Evolutionary conservation across 2,329 filamentous ascomycete genomes (phyloP).

Genomic region (Hyphodiscus sp.): DNA sequence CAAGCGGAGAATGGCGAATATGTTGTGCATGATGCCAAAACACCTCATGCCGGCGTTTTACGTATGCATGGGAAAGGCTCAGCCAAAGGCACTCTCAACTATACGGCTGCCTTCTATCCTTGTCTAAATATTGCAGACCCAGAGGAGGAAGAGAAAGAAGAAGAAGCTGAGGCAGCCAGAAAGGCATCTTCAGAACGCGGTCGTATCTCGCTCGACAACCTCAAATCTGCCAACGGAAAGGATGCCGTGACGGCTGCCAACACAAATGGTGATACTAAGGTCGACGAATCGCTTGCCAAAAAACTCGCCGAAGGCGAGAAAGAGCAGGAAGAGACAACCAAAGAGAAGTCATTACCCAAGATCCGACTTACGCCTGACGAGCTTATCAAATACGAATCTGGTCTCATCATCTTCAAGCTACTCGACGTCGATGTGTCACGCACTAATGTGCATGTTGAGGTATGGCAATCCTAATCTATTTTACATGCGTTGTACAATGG

Average conservation of each 20-base stretch:
- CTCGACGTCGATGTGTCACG: slow-evolving; percentile 81
- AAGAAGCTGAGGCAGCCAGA: slow-evolving; percentile 42
- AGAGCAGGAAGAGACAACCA: slow-evolving; percentile 39
- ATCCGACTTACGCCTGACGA: slow-evolving; percentile 74
- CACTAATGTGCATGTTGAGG: slow-evolving; percentile 68
- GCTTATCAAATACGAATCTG: slow-evolving; percentile 79
- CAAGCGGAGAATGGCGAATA: slow-evolving; percentile 79
- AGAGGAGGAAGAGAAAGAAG: slow-evolving; percentile 80
- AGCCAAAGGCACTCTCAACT: slow-evolving; percentile 74
- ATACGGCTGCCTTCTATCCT: slow-evolving; percentile 85
- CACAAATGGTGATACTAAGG: slow-evolving; percentile 31
- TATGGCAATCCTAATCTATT: too few species aligned
- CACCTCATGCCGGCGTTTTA: slow-evolving; percentile 58
- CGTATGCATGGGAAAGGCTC: slow-evolving; percentile 66
- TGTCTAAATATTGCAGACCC: slow-evolving; percentile 83
- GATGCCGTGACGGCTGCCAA: slow-evolving; percentile 32
- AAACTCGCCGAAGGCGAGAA: slow-evolving; percentile 27
- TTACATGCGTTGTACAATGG: too few species aligned
- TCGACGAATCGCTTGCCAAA: slow-evolving; percentile 21
- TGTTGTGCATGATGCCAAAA: slow-evolving; percentile 69
- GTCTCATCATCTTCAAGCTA: slow-evolving; percentile 89
- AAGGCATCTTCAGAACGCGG: slow-evolving; percentile 21
- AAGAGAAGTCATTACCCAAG: slow-evolving; percentile 59
- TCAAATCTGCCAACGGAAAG: slow-evolving; percentile 10
- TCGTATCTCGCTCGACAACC: slow-evolving; percentile 22